These are phyloP conservation scores for Pelargonium citronellum DNA, from an alignment of 441 rosid genomes.

Conservation along the genomic window DNA sequence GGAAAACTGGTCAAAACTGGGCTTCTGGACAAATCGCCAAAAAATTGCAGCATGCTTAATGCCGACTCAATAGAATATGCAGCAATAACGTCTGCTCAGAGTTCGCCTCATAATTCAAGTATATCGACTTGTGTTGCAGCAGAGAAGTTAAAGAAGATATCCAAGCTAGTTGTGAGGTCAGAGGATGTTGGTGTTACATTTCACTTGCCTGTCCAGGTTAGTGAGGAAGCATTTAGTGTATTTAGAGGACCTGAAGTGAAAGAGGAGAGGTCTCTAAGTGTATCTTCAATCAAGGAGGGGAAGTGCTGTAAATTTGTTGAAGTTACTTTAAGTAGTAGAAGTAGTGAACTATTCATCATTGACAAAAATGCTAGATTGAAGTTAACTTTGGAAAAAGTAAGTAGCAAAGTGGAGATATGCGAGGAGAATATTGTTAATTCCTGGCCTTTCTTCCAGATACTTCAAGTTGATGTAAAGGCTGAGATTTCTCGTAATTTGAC, in stretches of 20 bases:
- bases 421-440: constrained; percentile 37
- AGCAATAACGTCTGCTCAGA: constrained; percentile 26
- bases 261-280: constrained; percentile 27
- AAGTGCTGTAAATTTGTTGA: constrained; percentile 43
- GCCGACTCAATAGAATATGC: constrained; percentile 27
- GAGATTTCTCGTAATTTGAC: constrained; percentile 38
- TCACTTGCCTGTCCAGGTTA: constrained; percentile 46
- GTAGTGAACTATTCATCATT: constrained; percentile 38
- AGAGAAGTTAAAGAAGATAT: constrained; percentile 25
- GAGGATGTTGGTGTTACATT: constrained; percentile 52
- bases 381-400: constrained; percentile 44
- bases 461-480: constrained; percentile 42
- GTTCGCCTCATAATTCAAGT: constrained; percentile 25
- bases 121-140: constrained; percentile 26
- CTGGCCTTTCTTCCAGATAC: constrained; percentile 63
- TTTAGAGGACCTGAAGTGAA: constrained; percentile 33
- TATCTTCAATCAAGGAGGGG: constrained; percentile 28
- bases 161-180: constrained; percentile 39
- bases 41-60: constrained; percentile 23
- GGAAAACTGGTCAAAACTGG: constrained; percentile 34
- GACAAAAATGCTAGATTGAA: constrained; percentile 48
- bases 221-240: constrained; percentile 29
- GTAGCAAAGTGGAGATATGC: constrained; percentile 36
- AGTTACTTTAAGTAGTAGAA: constrained; percentile 42
- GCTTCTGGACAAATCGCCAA: constrained; percentile 23